Evolutionary conservation across 129 eudicot species (phyloP), one percentile per base, ranked within the genome.

Genomic region (Lactuca saligna): DNA sequence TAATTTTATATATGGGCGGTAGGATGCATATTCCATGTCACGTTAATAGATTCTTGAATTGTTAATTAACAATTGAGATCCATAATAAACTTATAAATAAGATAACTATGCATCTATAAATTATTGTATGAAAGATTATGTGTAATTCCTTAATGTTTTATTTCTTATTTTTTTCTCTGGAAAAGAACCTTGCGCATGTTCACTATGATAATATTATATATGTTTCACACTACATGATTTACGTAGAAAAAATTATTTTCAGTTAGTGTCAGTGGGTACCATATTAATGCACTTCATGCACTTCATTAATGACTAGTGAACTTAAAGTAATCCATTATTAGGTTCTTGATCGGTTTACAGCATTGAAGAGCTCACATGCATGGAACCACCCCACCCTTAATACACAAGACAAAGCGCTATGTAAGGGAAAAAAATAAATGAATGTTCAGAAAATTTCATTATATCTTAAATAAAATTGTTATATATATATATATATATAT

Each of bases 291-390:
- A 69, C 58, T 41, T 59, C 80, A 69, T 76, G 80, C 54, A 69
- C 80, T 76, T 76, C 80, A 76, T 76, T 76, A 76, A 76, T 76
- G 75, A 69, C 80, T 32, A 51, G 70, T 76, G 69, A 69, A 61
- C 59, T 68, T 76, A 76, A 76, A 76, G 80, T 76, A 76, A 69
- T 76, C 65, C 32, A 69, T 68, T 68, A 76, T 76, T 68, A 68
- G 80, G 80, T 76, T 76, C 71, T 76, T 62, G 75, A 76, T 76
- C 65, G 63, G 80, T 69, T 75, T 69, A 42, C 65, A 60, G 74
- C 80, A 76, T 76, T 76, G 38, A 76, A 76, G 80, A 39, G 33
- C 65, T 69, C 80, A 76, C 80, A 76, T 76, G 80, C 70, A 61
- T 41, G 51, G 75, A 76, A 76, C 80, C 57, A 76, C 70, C 57